Evolutionary conservation across 73 alveolate genomes (phyloP).

Genomic region (Tetrahymena elliotti): DNA sequence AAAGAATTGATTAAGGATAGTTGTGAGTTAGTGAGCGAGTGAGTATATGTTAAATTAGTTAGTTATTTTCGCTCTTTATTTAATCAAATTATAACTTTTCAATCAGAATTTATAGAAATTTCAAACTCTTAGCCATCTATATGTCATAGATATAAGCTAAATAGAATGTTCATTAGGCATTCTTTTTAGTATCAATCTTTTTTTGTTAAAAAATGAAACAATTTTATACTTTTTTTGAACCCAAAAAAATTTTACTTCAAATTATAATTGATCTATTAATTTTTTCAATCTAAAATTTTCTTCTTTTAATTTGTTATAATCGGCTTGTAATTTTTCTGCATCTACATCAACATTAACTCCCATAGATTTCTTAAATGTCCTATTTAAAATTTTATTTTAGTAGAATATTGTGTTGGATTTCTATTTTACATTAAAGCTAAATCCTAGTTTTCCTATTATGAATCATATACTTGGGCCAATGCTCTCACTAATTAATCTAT

Average conservation of each 20-base stretch:
- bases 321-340: neutral
- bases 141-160: no score
- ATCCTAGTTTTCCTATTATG: neutral
- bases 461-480: neutral
- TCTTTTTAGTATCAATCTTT: neutral
- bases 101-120: neutral
- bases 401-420: neutral
- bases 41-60: neutral
- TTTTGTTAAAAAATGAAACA: neutral
- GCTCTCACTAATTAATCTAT: neutral
- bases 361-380: neutral
- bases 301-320: neutral
- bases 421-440: neutral
- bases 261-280: neutral
- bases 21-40: no score
- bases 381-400: neutral
- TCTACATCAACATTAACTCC: neutral
- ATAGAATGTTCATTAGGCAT: neutral
- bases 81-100: no score
- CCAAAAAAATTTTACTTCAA: neutral
- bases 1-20: neutral
- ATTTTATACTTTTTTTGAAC: no score
- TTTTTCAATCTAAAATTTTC: neutral
- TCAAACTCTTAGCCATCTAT: no score
- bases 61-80: no score